Base-by-base conservation (phyloP, 2,329 filamentous ascomycete genomes). In the Hypoxylon sp. region DNA sequence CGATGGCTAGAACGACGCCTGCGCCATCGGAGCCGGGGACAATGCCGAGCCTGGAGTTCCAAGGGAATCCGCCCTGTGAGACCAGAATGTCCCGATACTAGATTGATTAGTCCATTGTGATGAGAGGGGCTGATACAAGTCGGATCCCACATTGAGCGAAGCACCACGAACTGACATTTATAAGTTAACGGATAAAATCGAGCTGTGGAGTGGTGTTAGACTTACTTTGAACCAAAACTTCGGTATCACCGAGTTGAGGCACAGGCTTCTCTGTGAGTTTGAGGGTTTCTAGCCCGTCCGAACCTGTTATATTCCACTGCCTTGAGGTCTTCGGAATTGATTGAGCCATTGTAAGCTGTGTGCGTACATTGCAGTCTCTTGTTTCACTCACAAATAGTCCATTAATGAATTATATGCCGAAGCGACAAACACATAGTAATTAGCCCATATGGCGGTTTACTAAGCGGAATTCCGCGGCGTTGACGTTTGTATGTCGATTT, bases 11-110 rank as follows among this genome's bases (percentile, higher is more conserved):
- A 36, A 87, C 83, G 1, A 76, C 77, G 36, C 84, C 85, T 9
- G 85, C 82, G 11, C 84, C 84, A 63, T 87, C 85, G 20, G 83
- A 86, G 32, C 71, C 78, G 1, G 75, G 73, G 16, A 77, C 50
- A 4, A 76, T 71, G 44, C 67, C 59, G 0, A 62, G 30, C 7
- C 68, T 71, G n/a, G 71, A 32, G 14, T 65, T 28, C 64, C 71
- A 73, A 2, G 74, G 75, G 49, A 73, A 75, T 26, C 61, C 61
- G 0, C 61, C 63, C 8, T 63, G 50, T 12, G 59, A 3, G 16
- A 64, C 30, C 0, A 65, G 7, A 18, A 61, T 32, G 33, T 55
- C 61, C 2, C 65, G 65, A 30, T 44, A 64, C 63, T 68, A 4
- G 32, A 16, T 7, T 22, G n/a, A 12, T 28, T 20, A 20, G 55